A percentile compares a stretch with the other conserved stretches of the same genome.
These are phyloP conservation scores for Gynochthodes officinalis DNA, from an alignment of 257 asterid genomes.

Conservation along the genomic window DNA sequence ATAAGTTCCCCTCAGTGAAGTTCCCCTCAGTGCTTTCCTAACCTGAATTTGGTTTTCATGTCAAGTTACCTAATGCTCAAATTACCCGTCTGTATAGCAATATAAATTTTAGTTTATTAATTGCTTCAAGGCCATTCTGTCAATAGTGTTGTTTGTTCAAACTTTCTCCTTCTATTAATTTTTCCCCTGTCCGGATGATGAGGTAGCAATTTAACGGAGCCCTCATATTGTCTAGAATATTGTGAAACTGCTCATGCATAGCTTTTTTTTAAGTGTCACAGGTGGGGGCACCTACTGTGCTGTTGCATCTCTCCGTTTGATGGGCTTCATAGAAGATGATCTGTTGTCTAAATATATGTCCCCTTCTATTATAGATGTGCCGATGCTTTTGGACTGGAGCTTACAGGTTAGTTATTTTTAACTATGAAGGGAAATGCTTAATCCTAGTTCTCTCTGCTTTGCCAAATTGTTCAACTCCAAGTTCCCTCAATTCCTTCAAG, in stretches of 20 bases:
- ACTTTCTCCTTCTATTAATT: background rate
- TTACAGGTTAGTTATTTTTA: slow-evolving; percentile 54
- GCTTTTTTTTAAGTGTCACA: slow-evolving; percentile 71
- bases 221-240: background rate
- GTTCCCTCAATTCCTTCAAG: background rate
- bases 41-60: background rate
- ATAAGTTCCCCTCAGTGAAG: background rate
- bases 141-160: background rate
- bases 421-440: background rate
- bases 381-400: slow-evolving; percentile 82
- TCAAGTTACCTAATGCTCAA: background rate
- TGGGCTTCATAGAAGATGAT: slow-evolving; percentile 82
- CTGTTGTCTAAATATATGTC: slow-evolving; percentile 37
- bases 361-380: slow-evolving; percentile 48
- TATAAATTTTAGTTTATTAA: background rate
- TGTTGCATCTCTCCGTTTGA: slow-evolving; percentile 86
- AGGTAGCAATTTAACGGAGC: background rate
- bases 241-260: slow-evolving; percentile 45
- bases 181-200: background rate
- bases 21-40: background rate
- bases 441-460: background rate
- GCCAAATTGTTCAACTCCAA: background rate
- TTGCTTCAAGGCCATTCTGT: background rate
- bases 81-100: too few species aligned
- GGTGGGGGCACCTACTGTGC: slow-evolving; percentile 99